Evolutionary conservation across 352 stramenopile species (phyloP).

Genomic region (Globisporangium orthogonon): DNA sequence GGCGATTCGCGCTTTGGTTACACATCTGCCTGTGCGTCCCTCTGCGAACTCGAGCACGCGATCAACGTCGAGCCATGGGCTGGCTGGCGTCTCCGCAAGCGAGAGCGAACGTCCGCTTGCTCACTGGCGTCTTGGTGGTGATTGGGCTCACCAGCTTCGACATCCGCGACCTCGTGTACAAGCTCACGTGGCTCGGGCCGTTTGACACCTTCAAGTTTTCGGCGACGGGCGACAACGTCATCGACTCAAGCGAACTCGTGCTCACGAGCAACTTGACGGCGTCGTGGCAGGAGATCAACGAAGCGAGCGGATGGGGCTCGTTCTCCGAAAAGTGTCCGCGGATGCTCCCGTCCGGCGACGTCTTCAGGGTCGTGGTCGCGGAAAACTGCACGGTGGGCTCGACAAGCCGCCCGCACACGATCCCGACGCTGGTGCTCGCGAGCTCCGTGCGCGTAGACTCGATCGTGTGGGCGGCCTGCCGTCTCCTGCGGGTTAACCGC

Average conservation of each 20-base stretch:
- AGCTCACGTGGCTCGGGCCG: constrained; percentile 38
- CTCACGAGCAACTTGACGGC: constrained; percentile 2
- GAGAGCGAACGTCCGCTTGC: neutral
- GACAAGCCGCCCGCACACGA: constrained; percentile 7
- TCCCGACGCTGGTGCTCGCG: constrained; percentile 26
- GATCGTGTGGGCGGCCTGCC: constrained; percentile 38
- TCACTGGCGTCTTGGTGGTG: constrained; percentile 6
- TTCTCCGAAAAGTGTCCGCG: constrained; percentile 35
- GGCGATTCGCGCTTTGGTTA: too few species aligned
- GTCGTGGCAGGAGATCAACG: constrained; percentile 10
- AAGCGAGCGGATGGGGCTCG: constrained; percentile 29
- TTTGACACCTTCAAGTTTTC: constrained; percentile 32
- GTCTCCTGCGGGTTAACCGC: constrained; percentile 33
- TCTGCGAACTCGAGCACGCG: neutral
- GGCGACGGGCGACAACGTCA: constrained; percentile 14
- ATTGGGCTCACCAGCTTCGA: constrained; percentile 28
- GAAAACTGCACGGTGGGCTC: constrained; percentile 33
- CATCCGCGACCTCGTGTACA: constrained; percentile 48
- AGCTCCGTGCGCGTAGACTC: constrained; percentile 31
- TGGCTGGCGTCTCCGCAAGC: neutral
- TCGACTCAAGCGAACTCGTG: constrained; percentile 2
- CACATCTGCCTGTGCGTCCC: too few species aligned
- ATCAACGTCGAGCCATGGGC: neutral
- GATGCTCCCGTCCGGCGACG: constrained; percentile 11
- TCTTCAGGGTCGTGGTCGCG: constrained; percentile 14